Percentiles rank a stretch among this genome's conserved stretches.
These are phyloP conservation scores for Allium cepa DNA, from an alignment of 106 monocot genomes.

Conservation along the genomic window DNA sequence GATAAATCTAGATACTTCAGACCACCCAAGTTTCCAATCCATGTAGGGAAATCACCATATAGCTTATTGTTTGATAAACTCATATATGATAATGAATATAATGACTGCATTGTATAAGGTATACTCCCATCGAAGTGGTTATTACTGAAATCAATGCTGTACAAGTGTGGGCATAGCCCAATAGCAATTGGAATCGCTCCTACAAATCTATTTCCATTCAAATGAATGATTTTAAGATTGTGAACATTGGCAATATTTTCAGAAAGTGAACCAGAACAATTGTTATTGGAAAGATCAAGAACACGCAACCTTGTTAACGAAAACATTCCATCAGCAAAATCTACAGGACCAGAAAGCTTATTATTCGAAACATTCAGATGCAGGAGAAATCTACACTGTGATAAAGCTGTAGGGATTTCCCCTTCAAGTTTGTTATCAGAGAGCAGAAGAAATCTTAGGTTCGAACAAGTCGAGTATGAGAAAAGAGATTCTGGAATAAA, in stretches of 20 bases:
- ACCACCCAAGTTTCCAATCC: constrained; percentile 40
- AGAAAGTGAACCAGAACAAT: constrained; percentile 42
- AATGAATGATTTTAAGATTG: constrained; percentile 41
- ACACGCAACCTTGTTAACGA: constrained; percentile 33
- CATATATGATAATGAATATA: constrained; percentile 30
- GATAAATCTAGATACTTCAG: constrained; percentile 59
- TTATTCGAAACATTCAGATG: constrained; percentile 65
- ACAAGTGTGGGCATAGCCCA: constrained; percentile 53
- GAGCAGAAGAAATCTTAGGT: constrained; percentile 48
- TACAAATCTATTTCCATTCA: constrained; percentile 48
- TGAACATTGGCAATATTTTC: constrained; percentile 34
- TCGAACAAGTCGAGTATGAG: constrained; percentile 10
- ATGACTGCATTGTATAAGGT: constrained; percentile 31
- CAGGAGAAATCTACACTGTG: constrained; percentile 40
- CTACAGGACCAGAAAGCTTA: constrained; percentile 44
- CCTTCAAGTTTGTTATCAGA: constrained; percentile 50
- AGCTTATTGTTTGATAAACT: constrained; percentile 48
- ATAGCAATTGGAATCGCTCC: constrained; percentile 48
- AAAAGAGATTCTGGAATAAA: constrained; percentile 5
- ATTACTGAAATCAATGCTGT: constrained; percentile 37
- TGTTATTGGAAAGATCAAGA: constrained; percentile 64
- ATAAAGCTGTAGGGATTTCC: constrained; percentile 28
- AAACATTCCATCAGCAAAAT: constrained; percentile 29
- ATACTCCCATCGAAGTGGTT: constrained; percentile 43
- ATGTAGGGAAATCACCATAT: constrained; percentile 44